Evolutionary conservation across 2,329 filamentous ascomycete species (phyloP).

Genomic region (Trichocomaceae sp.): DNA sequence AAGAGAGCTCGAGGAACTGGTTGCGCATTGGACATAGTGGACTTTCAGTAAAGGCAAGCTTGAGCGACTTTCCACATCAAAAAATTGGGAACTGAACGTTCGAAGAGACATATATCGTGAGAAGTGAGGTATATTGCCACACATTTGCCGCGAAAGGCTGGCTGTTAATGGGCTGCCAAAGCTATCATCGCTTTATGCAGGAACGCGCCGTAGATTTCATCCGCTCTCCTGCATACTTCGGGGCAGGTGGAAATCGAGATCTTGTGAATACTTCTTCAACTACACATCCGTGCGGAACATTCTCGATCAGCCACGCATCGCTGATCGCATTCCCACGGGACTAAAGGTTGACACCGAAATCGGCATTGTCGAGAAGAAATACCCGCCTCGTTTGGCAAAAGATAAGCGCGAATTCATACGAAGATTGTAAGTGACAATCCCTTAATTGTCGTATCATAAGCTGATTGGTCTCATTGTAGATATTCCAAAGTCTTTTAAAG

Average conservation of each 20-base stretch:
- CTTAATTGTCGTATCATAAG: not conserved
- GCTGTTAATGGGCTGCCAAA: no score
- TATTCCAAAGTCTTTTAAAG: no score
- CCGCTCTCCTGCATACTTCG: not conserved
- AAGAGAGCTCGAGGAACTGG: constrained; percentile 26
- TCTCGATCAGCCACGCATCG: constrained; percentile 23
- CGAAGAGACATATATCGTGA: constrained; percentile 1
- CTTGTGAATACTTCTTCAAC: constrained; percentile 12
- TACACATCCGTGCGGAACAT: constrained; percentile 30
- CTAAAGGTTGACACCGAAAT: not conserved
- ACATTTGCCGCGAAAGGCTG: no score
- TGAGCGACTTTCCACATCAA: constrained; percentile 8
- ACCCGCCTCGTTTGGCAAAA: not conserved
- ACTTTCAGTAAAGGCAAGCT: constrained; percentile 15
- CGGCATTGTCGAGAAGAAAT: not conserved
- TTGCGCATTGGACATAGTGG: constrained; percentile 7
- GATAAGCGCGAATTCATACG: not conserved
- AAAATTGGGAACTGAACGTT: constrained; percentile 18
- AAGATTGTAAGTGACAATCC: not conserved
- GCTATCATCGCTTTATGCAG: not conserved
- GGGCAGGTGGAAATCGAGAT: not conserved
- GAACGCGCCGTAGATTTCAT: constrained; percentile 6
- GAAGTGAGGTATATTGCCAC: not conserved
- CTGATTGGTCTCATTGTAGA: no score
- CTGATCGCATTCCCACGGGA: constrained; percentile 24